These are phyloP conservation scores for Penicillium sp. DNA, from an alignment of 2,329 filamentous ascomycete genomes.

Conservation along the genomic window DNA sequence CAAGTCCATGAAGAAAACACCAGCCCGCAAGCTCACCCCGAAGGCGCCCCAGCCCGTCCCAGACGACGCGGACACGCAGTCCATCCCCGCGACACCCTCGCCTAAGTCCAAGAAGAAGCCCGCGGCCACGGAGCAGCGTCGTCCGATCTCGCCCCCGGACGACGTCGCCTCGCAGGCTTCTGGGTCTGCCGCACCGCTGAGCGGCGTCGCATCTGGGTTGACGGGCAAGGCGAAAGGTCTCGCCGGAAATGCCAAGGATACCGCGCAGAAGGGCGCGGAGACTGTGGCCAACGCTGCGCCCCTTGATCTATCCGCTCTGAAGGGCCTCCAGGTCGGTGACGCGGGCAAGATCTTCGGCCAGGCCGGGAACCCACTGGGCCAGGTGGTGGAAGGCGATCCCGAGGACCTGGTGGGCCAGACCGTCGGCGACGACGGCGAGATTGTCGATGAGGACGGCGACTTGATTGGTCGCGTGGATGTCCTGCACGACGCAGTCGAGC, in stretches of 20 bases:
- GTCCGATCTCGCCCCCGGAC: conserved; percentile 21
- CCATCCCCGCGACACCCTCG: conserved; percentile 23
- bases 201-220: conserved; percentile 14
- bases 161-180: conserved; percentile 29
- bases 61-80: conserved; percentile 19
- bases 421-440: conserved; percentile 39
- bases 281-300: conserved; percentile 17
- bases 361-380: conserved; percentile 37
- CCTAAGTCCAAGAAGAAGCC: conserved; percentile 23
- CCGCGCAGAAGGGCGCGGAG: conserved; percentile 9
- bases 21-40: conserved; percentile 24
- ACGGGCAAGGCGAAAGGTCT: conserved; percentile 19
- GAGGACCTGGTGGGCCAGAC: conserved; percentile 43
- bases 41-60: conserved; percentile 22
- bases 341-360: conserved; percentile 38
- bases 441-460: conserved; percentile 34
- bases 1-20: conserved; percentile 23
- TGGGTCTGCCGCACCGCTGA: conserved; percentile 25
- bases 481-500: conserved; percentile 12
- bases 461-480: conserved; percentile 37
- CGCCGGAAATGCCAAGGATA: conserved; percentile 20
- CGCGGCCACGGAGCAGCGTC: conserved; percentile 26
- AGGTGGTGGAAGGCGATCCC: conserved; percentile 42
- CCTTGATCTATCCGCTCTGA: conserved; percentile 36
- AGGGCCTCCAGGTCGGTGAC: conserved; percentile 40